Evolutionary conservation across 331 rosid species (phyloP), one percentile per base, ranked within the genome.

Genomic region (Telfairia occidentalis): DNA sequence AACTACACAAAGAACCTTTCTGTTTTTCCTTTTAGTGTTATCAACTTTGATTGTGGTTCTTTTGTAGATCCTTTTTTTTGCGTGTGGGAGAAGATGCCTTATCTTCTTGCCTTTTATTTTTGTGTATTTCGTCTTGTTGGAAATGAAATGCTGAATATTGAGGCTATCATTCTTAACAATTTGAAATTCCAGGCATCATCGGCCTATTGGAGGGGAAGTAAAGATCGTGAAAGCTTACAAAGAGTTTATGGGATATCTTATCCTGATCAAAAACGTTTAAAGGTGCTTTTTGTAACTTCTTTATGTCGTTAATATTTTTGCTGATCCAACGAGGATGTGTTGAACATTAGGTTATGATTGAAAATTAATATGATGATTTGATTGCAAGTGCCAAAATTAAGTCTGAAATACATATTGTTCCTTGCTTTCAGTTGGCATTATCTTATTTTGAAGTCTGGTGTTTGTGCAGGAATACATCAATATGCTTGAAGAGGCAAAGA

Each of bases 191-290:
- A 95, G 98, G 98, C 98, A 75, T 95, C 98, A 70, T 91, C 98
- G 49, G 98, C 98, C 28, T 95, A 95, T 77, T 95, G 98, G 98
- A 88, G 97, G 80, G 97, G 97, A 45, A 87, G 87, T 81, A 95
- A 91, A 82, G 87, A 88, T 79, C 89, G 96, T 18, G 98, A 95
- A 86, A 95, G 96, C 73, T 86, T 95, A 80, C 98, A 95, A 75
- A 88, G 98, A 82, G 98, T 95, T 65, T 95, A 95, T 84, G 98
- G 98, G 72, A 95, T 95, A 80, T 95, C 98, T 74, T 95, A 85
- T 88, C 98, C 97, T 55, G 98, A 95, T 85, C 85, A 87, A 76
- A 91, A 91, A 83, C 83, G 96, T 66, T 81, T 95, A 82, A 87
- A 92, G 98, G 98, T 95, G 79, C 72, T 74, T 76, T 76, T 69